Evolutionary conservation across 1,284 basidiomycete species (phyloP).

Genomic region (Leccinum subspadiceum): DNA sequence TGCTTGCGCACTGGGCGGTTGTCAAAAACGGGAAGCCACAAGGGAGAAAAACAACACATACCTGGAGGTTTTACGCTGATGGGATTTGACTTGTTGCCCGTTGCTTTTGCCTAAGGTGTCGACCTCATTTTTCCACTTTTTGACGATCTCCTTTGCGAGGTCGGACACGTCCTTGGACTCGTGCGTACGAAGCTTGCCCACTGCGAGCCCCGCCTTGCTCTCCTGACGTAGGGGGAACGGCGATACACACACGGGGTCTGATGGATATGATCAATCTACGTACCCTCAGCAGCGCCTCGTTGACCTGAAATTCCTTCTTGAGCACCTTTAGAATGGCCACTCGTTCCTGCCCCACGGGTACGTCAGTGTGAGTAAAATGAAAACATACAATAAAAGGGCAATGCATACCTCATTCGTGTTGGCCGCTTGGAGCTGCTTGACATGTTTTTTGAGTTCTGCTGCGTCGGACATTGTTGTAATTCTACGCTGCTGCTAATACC

Average conservation of each 20-base stretch:
- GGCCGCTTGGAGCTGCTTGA: conserved; percentile 71
- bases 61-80: conserved; percentile 30
- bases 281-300: conserved; percentile 86
- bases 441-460: conserved; percentile 74
- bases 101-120: conserved; percentile 65
- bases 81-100: conserved; percentile 28
- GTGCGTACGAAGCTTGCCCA: conserved; percentile 86
- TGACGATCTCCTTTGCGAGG: conserved; percentile 90
- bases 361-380: conserved; percentile 22
- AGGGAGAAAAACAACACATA: conserved; percentile 18
- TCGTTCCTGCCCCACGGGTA: conserved; percentile 55
- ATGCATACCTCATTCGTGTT: conserved; percentile 58
- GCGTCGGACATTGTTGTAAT: conserved; percentile 36
- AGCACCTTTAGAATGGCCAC: conserved; percentile 68
- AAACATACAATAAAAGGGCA: background rate
- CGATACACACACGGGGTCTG: background rate
- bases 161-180: conserved; percentile 72
- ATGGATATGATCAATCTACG: conserved; percentile 27
- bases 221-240: conserved; percentile 47
- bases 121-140: conserved; percentile 86
- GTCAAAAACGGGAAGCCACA: background rate
- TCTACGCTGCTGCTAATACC: conserved; percentile 21
- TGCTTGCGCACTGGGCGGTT: conserved; percentile 30
- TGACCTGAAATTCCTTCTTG: conserved; percentile 79
- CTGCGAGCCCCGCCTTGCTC: conserved; percentile 89